phyloP scores from a whole-genome alignment of 441 rosid genomes.

The Isatis lusitanica region DNA sequence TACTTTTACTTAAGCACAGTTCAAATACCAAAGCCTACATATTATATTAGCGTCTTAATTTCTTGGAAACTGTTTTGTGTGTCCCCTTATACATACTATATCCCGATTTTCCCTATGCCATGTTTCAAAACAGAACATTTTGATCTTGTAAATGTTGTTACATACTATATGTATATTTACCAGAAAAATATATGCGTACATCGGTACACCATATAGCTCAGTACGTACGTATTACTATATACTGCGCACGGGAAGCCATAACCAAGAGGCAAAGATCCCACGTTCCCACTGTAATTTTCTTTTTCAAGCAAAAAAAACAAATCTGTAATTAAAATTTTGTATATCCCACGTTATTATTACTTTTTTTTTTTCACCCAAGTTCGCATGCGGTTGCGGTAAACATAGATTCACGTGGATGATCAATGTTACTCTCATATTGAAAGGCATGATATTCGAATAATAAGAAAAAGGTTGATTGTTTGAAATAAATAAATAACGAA shows the following conservation, averaged over 20 bases:
- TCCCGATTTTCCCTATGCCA: background rate
- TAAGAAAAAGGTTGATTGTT: background rate
- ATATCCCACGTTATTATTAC: background rate
- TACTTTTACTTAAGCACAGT: background rate
- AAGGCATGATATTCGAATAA: background rate
- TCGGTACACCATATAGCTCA: background rate
- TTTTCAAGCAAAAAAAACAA: background rate
- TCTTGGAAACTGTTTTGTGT: slow-evolving; percentile 24
- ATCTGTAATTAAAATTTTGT: background rate
- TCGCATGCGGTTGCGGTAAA: background rate
- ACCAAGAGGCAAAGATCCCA: background rate
- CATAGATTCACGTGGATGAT: background rate
- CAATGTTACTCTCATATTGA: background rate
- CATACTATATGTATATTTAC: background rate
- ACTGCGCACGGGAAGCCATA: background rate
- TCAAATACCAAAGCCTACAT: background rate
- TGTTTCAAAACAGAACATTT: slow-evolving; percentile 23
- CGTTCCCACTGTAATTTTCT: background rate
- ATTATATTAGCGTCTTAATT: background rate
- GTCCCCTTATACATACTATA: slow-evolving; percentile 15
- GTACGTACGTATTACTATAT: background rate
- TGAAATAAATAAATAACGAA: background rate
- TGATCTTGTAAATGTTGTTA: slow-evolving; percentile 11
- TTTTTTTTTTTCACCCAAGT: background rate
- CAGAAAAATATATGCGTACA: background rate